Conservation (phyloP, 345 rosid genomes). For the Eucalyptus cloeziana region DNA sequence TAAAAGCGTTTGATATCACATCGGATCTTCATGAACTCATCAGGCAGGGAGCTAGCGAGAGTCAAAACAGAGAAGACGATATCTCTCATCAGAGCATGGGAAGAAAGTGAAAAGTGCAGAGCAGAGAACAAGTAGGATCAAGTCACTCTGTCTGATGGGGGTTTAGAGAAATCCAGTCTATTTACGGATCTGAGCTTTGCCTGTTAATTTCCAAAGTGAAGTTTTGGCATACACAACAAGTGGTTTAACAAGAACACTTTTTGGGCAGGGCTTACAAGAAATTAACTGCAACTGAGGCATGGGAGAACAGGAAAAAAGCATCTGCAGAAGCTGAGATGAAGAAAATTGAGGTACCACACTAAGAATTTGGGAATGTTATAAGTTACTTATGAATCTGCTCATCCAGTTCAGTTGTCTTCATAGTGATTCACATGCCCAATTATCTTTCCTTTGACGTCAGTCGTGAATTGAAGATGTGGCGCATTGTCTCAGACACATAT, state of each 20-base stretch:
- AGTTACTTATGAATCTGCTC: background rate
- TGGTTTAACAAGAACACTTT: background rate
- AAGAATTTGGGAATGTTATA: background rate
- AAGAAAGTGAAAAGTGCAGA: conserved; percentile 86
- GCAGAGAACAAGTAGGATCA: conserved; percentile 68
- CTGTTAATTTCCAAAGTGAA: background rate
- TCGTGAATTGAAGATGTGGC: background rate
- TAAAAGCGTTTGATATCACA: background rate
- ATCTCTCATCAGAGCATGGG: conserved; percentile 89
- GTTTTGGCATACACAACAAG: background rate
- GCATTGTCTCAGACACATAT: background rate
- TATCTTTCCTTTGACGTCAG: background rate
- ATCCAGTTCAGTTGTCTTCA: background rate
- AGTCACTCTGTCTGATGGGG: background rate
- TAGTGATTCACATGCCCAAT: background rate
- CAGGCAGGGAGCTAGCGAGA: conserved; percentile 68
- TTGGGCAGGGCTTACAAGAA: conserved; percentile 59
- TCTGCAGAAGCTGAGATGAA: conserved; percentile 51
- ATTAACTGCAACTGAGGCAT: conserved; percentile 29
- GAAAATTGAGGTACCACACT: conserved; percentile 32
- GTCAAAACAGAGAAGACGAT: conserved; percentile 66
- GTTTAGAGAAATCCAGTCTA: background rate
- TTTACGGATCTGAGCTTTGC: background rate
- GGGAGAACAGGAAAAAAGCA: conserved; percentile 69
- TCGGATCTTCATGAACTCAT: background rate